Conservation (phyloP, 352 stramenopile genomes). For the Phytophthora citrophthora region DNA sequence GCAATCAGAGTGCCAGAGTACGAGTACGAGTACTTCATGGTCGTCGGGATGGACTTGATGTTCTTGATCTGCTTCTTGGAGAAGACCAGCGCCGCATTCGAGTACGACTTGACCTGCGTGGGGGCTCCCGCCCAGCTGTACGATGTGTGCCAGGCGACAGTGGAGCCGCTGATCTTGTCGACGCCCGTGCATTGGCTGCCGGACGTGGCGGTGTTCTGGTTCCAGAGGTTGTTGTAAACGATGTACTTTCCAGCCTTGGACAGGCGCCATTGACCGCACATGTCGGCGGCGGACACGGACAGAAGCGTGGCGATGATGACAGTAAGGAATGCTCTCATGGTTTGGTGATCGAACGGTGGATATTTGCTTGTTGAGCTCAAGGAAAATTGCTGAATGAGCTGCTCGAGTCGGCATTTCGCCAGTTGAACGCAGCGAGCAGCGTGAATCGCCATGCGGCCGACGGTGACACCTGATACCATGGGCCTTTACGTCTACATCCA, state of each 20-base stretch:
- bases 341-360: conserved; percentile 13
- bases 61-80: conserved; percentile 28
- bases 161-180: conserved; percentile 28
- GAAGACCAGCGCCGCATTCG: conserved; percentile 42
- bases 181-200: conserved; percentile 49
- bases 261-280: conserved; percentile 28
- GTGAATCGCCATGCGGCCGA: background rate
- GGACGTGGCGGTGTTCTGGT: conserved; percentile 25
- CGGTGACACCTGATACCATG: conserved; percentile 8
- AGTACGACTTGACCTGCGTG: conserved; percentile 46
- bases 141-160: conserved; percentile 43
- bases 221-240: conserved; percentile 53
- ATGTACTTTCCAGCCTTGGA: conserved; percentile 38
- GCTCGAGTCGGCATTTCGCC: conserved; percentile 4
- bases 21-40: conserved; percentile 37
- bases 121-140: conserved; percentile 38
- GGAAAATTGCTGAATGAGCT: conserved; percentile 19
- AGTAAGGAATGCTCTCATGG: conserved; percentile 5
- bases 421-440: background rate
- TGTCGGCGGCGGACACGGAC: conserved; percentile 21
- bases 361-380: conserved; percentile 11
- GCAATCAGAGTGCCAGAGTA: conserved; percentile 35
- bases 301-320: conserved; percentile 18
- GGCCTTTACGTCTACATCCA: conserved; percentile 25
- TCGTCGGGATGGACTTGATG: conserved; percentile 41